Conservation (phyloP, 495 filamentous ascomycete genomes). For the Gamarada debralockiae region DNA sequence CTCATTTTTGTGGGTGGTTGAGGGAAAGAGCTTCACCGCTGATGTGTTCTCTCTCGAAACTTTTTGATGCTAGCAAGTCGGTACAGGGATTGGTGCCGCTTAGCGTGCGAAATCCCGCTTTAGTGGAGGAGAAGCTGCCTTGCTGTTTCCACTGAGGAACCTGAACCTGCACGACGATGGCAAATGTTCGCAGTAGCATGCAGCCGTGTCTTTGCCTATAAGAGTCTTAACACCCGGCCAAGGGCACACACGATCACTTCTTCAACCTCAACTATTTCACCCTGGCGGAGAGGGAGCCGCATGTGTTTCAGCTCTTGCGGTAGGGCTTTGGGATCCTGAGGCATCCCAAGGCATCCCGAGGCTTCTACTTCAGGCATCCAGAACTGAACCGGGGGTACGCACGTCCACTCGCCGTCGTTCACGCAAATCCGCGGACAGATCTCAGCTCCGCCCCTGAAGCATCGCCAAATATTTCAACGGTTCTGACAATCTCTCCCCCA, state of each 20-base stretch:
- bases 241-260: not conserved
- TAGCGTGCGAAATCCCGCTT: not conserved
- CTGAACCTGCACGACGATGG: not conserved
- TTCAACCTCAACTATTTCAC: not conserved
- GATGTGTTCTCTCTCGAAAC: slow-evolving; percentile 17
- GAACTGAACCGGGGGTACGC: too few relatives aligned
- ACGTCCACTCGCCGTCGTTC: too few relatives aligned
- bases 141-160: slow-evolving; percentile 12
- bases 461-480: too few relatives aligned
- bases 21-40: slow-evolving; percentile 7
- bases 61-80: not conserved
- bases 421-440: not conserved
- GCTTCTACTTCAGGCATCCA: not conserved
- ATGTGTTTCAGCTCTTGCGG: slow-evolving; percentile 8
- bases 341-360: too few relatives aligned
- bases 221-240: not conserved
- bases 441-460: slow-evolving; percentile 10
- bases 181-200: not conserved
- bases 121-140: not conserved
- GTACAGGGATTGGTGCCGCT: not conserved
- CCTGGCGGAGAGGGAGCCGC: slow-evolving; percentile 2
- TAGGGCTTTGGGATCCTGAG: too few relatives aligned
- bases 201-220: not conserved
- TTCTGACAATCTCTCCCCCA: not conserved
- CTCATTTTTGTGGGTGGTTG: slow-evolving; percentile 23